A percentile compares a stretch with the other conserved stretches of the same genome.
phyloP scores from a whole-genome alignment of 148 eudicot genomes.

The Euryodendron excelsum region DNA sequence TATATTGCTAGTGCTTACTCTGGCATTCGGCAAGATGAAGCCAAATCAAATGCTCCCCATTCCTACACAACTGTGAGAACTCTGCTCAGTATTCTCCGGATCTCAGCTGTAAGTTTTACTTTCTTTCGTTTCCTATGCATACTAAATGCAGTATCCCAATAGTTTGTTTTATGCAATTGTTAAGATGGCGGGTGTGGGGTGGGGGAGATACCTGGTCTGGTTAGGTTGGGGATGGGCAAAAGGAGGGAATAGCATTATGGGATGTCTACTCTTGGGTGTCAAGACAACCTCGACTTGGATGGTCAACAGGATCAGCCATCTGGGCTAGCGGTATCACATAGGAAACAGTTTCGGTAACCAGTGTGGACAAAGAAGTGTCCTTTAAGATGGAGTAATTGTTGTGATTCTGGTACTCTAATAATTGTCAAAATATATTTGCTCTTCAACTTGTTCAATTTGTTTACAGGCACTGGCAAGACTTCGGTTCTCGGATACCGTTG shows the following conservation, averaged over 20 bases:
- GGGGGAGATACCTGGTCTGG: too few relatives aligned
- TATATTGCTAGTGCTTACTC: conserved; percentile 94
- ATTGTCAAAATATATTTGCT: background rate
- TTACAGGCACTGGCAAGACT: conserved; percentile 96
- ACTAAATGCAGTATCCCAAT: background rate
- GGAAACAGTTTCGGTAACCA: background rate
- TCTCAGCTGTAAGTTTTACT: conserved; percentile 79
- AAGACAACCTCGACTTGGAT: background rate
- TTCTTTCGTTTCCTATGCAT: background rate
- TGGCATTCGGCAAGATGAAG: conserved; percentile 92
- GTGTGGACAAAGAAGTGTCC: background rate
- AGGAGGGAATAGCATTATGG: background rate
- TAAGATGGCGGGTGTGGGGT: too few relatives aligned
- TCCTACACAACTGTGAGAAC: conserved; percentile 96
- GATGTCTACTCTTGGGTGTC: background rate
- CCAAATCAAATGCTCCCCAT: conserved; percentile 82
- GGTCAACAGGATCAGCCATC: background rate
- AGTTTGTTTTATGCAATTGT: background rate
- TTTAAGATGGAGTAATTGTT: background rate
- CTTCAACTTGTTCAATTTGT: background rate
- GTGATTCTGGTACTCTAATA: background rate
- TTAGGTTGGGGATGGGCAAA: background rate
- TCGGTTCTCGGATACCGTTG: conserved; percentile 75
- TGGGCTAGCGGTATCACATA: background rate
- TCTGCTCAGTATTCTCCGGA: conserved; percentile 92